Base-by-base conservation (phyloP, 2,329 filamentous ascomycete species). In the Fusarium sp. region DNA sequence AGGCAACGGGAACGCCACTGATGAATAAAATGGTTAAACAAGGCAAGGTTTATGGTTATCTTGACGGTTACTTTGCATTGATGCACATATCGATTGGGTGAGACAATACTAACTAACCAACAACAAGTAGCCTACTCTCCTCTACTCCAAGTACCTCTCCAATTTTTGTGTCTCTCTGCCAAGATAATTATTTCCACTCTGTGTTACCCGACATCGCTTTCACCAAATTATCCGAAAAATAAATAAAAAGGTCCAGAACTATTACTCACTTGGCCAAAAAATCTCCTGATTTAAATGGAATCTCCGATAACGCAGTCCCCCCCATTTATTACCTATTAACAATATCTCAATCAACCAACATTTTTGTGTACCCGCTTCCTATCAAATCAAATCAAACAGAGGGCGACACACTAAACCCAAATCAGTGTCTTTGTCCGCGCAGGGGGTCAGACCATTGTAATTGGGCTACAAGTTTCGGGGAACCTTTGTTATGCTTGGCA, bases 401-500 rank as follows among this genome's bases (percentile, higher is more conserved):
- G 26, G 36, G 10, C 23, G 23, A 16, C 16, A 16, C 16, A 16
- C 41, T 50, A 50, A 28, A 50, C 52, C 52, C 9, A 55, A 55
- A 55, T 1, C 31, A 55, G 52, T 37, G 52, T 37, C 41, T 37
- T 15, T 46, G 52, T 36, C 37, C 50, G 50, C 45, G 30, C 42
- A 28, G 16, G 41, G 42, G 41, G 40, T 36, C 64, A 30, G 30
- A 30, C 30, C 30, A 30, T 30, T 30, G 30, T 8, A 30, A 30
- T 8, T 9, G 8, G 30, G 30, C 8, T 9, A 30, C 30, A 11
- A 50, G 18, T 55, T 40, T 54, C 56, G 56, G 52, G 66, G 66
- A 63, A 70, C 66, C 66, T 69, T 70, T 70, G 66, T 66, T 53
- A 28, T 6, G 62, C 65, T 69, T 69, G 65, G 60, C 65, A 42